These are phyloP conservation scores for Pseudogymnoascus sp. DNA, from an alignment of 2,329 filamentous ascomycete species.

Conservation along the genomic window DNA sequence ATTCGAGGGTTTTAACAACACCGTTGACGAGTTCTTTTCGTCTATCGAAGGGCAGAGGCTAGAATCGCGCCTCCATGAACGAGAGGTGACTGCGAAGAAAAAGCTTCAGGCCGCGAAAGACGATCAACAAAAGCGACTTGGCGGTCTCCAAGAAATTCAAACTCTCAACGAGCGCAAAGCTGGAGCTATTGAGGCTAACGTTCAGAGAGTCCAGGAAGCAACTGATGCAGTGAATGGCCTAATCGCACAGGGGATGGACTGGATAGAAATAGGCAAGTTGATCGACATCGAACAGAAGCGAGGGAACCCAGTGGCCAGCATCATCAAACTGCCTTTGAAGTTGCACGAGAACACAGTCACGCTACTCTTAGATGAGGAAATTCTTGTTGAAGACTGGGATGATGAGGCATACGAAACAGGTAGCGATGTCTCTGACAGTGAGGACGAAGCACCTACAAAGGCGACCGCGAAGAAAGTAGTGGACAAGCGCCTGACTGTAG, in stretches of 20 bases:
- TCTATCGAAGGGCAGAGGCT: conserved; percentile 91
- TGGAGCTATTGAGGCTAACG: conserved; percentile 80
- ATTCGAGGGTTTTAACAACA: conserved; percentile 81
- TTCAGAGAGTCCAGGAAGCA: conserved; percentile 84
- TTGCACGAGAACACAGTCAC: conserved; percentile 86
- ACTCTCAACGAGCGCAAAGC: conserved; percentile 80
- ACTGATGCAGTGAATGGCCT: conserved; percentile 87
- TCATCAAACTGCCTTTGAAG: conserved; percentile 81
- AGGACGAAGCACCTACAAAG: conserved; percentile 38
- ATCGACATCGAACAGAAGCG: conserved; percentile 79
- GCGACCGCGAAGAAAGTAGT: conserved; percentile 33
- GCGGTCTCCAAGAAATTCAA: conserved; percentile 73
- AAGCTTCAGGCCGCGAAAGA: conserved; percentile 77
- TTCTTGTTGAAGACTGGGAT: conserved; percentile 46
- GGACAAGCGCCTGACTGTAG: conserved; percentile 58
- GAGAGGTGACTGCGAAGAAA: conserved; percentile 69
- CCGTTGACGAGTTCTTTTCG: conserved; percentile 94
- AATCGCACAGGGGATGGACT: conserved; percentile 94
- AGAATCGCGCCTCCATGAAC: conserved; percentile 72
- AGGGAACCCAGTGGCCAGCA: conserved; percentile 74
- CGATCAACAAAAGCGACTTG: conserved; percentile 79
- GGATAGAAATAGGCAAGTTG: conserved; percentile 81
- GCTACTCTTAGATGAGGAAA: conserved; percentile 60
- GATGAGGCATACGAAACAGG: conserved; percentile 56
- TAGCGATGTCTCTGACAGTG: conserved; percentile 51